Evolutionary conservation across 345 rosid species (phyloP).

Genomic region (Microthlaspi erraticum): DNA sequence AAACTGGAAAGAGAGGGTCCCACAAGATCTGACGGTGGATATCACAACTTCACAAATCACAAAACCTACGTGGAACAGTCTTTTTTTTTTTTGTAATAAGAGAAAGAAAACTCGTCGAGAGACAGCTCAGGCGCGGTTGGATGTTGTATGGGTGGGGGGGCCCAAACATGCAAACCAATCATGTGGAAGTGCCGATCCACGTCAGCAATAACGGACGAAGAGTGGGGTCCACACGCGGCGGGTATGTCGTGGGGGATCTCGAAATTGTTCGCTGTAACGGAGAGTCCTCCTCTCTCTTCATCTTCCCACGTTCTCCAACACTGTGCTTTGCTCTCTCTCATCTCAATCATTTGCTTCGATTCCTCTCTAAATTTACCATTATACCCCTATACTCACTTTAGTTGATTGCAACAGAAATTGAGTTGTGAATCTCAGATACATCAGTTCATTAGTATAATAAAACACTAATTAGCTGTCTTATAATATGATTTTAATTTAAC

Average conservation of each 20-base stretch:
- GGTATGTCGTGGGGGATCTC: conserved; percentile 38
- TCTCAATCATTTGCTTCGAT: conserved; percentile 53
- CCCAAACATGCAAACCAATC: conserved; percentile 60
- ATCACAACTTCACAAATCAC: conserved; percentile 15
- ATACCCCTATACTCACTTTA: conserved; percentile 31
- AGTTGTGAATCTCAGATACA: conserved; percentile 7
- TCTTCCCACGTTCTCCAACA: conserved; percentile 62
- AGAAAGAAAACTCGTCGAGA: conserved; percentile 29
- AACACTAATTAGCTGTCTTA: conserved; percentile 31
- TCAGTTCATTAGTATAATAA: background rate
- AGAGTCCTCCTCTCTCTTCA: conserved; percentile 15
- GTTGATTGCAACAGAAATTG: conserved; percentile 19
- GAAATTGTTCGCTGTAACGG: conserved; percentile 43
- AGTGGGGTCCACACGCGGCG: conserved; percentile 38
- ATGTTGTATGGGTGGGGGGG: conserved; percentile 17
- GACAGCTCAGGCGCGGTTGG: conserved; percentile 73
- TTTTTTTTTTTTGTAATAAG: background rate
- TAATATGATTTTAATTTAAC: background rate
- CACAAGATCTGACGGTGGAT: conserved; percentile 50
- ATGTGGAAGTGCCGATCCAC: conserved; percentile 57
- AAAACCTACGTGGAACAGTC: conserved; percentile 35
- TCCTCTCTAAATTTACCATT: conserved; percentile 35
- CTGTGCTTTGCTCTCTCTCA: conserved; percentile 40
- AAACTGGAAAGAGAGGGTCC: conserved; percentile 18
- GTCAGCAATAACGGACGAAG: conserved; percentile 47